A percentile compares a stretch with the other conserved stretches of the same genome.
Conservation (phyloP, 2,329 filamentous ascomycete genomes). For the Pyrenochaeta sp. region DNA sequence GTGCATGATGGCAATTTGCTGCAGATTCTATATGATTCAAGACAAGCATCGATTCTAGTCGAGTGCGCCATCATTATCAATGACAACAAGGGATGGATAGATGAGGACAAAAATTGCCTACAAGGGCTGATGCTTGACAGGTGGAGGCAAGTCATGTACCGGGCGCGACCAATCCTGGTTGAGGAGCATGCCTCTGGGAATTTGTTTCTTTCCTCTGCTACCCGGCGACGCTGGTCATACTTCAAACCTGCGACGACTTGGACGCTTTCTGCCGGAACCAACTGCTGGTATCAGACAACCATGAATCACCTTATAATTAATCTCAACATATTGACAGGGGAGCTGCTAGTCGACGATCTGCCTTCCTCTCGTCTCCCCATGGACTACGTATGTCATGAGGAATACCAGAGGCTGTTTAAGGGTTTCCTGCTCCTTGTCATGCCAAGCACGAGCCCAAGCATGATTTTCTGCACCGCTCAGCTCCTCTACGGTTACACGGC, state of each 20-base stretch:
- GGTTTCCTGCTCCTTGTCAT: slow-evolving; percentile 54
- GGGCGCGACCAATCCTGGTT: slow-evolving; percentile 15
- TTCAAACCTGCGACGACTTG: slow-evolving; percentile 23
- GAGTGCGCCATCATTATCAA: slow-evolving; percentile 30
- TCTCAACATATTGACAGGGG: slow-evolving; percentile 61
- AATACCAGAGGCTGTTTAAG: slow-evolving; percentile 57
- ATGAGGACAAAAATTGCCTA: slow-evolving; percentile 2
- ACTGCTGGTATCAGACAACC: slow-evolving; percentile 45
- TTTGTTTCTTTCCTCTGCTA: slow-evolving; percentile 21
- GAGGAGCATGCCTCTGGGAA: slow-evolving; percentile 1
- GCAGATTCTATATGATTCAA: slow-evolving; percentile 30
- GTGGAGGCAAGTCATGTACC: slow-evolving; percentile 27
- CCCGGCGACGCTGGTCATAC: slow-evolving; percentile 25
- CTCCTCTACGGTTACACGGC: slow-evolving; percentile 29
- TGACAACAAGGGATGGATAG: slow-evolving; percentile 17
- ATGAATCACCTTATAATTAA: slow-evolving; percentile 34
- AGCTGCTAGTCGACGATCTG: slow-evolving; percentile 62
- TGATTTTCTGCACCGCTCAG: slow-evolving; percentile 47
- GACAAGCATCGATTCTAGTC: slow-evolving; percentile 22
- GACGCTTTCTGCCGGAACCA: slow-evolving; percentile 10
- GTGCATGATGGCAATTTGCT: slow-evolving; percentile 46
- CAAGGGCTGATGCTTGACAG: slow-evolving; percentile 17
- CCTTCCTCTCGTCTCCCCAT: slow-evolving; percentile 59
- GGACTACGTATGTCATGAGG: slow-evolving; percentile 52
- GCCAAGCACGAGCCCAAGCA: slow-evolving; percentile 49